Evolutionary conservation across 2,329 filamentous ascomycete species (phyloP).

Genomic region (Tolypocladium guangdongense): DNA sequence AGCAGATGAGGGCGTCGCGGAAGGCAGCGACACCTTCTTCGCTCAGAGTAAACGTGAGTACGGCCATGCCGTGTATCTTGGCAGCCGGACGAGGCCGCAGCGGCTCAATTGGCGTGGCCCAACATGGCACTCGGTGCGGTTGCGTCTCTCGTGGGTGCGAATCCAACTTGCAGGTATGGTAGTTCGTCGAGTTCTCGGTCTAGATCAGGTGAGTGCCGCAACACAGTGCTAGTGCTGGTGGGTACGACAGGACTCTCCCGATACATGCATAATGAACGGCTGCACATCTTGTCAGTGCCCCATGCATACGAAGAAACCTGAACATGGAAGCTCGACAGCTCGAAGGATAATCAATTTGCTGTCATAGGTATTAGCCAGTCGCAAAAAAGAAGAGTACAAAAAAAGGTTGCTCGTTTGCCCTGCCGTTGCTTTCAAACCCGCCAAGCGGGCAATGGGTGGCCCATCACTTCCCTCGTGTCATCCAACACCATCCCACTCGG

Average conservation of each 20-base stretch:
- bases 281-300: background rate
- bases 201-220: background rate
- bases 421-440: background rate
- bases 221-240: background rate
- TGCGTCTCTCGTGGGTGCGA: background rate
- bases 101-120: background rate
- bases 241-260: background rate
- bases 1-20: constrained; percentile 62
- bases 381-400: background rate
- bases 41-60: constrained; percentile 63
- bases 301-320: no score
- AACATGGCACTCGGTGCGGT: background rate
- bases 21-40: constrained; percentile 61
- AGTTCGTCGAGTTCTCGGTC: no score
- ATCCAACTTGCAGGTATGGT: background rate
- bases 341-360: background rate
- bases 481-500: background rate
- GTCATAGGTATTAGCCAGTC: background rate
- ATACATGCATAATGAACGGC: background rate
- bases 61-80: constrained; percentile 32
- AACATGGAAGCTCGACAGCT: background rate
- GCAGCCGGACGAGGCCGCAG: background rate
- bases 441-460: background rate
- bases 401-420: background rate
- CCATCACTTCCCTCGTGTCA: background rate